Conservation (phyloP, 495 filamentous ascomycete genomes). For the Penicillium riverlandense region DNA sequence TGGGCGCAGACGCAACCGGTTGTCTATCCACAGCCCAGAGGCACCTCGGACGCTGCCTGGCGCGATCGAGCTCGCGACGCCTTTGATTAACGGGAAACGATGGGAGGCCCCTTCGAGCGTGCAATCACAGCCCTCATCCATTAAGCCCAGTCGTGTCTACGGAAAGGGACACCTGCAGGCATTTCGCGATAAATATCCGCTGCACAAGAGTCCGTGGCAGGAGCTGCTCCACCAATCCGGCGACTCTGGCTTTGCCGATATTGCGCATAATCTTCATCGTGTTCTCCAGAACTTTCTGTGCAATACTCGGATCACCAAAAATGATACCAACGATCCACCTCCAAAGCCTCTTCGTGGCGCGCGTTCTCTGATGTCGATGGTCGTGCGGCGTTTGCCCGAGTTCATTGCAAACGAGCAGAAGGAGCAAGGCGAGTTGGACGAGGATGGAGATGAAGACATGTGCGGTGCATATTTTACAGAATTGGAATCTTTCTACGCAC, state of each 20-base stretch:
- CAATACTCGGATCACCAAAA: conserved; percentile 20
- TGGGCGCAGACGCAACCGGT: conserved; percentile 17
- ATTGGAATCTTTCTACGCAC: conserved; percentile 52
- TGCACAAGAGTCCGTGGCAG: conserved; percentile 35
- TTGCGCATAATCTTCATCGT: conserved; percentile 30
- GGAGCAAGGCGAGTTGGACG: conserved; percentile 45
- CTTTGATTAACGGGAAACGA: conserved; percentile 34
- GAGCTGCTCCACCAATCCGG: conserved; percentile 27
- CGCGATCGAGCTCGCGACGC: conserved; percentile 41
- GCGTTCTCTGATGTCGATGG: conserved; percentile 59
- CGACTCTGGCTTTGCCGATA: conserved; percentile 28
- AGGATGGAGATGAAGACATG: conserved; percentile 37
- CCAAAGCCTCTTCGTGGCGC: conserved; percentile 15
- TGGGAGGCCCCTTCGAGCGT: conserved; percentile 14
- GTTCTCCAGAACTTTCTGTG: conserved; percentile 32
- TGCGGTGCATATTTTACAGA: conserved; percentile 56
- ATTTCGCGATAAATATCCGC: conserved; percentile 13
- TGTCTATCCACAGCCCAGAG: conserved; percentile 34
- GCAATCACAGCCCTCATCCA: conserved; percentile 4
- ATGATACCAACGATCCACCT: not conserved
- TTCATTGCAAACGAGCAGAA: conserved; percentile 56
- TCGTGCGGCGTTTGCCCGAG: conserved; percentile 52
- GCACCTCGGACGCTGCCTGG: conserved; percentile 30
- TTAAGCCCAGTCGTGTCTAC: not conserved
- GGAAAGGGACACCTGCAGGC: conserved; percentile 3